Base-by-base conservation (phyloP, 2,329 filamentous ascomycete genomes). In the Colletotrichum agaves region DNA sequence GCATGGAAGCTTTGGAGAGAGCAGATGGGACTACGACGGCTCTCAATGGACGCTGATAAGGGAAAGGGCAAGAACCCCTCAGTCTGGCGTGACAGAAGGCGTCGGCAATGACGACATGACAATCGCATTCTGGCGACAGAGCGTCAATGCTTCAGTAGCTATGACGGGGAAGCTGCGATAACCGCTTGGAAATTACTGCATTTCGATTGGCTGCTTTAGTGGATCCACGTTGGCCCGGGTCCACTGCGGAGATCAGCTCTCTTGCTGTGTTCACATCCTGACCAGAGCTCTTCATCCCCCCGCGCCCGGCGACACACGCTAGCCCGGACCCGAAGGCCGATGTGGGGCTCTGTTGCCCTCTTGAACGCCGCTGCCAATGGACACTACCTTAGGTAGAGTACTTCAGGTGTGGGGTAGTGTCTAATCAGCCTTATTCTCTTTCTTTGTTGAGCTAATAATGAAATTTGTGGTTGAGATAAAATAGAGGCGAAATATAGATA, bases 161-260 rank as follows among this genome's bases (percentile, higher is more conserved):
- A 33, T 58, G 39, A 58, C 56, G 44, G 47, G 37, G 17, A n/a
- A 43, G 6, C n/a, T 31, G 15, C 39, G 31, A 37, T 21, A 39
- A 46, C 57, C 27, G 62, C 62, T 65, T 65, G 62, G 39, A 61
- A 65, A 65, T 35, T 21, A 3, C 10, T n/a, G 10, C 7, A 7
- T 10, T 2, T 0, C 15, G 8, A 65, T 61, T 65, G 62, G 62
- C 15, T 1, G 5, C 2, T 33, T 61, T 4, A 6, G 23, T 27
- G 23, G 23, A 6, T 27, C 4, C 23, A 1, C 5, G 23, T 6
- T 27, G 23, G 23, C 23, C 7, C 23, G 6, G 27, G 6, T 27
- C 27, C 27, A 27, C 27, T 37, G 35, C 13, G 35, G 35, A 37
- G 35, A 37, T 2, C 23, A 27, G n/a, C n/a, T n/a, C n/a, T n/a